Percentiles rank a stretch among this genome's conserved stretches.
Conservation (phyloP, 148 eudicot species). For the Spergularia bocconei region DNA sequence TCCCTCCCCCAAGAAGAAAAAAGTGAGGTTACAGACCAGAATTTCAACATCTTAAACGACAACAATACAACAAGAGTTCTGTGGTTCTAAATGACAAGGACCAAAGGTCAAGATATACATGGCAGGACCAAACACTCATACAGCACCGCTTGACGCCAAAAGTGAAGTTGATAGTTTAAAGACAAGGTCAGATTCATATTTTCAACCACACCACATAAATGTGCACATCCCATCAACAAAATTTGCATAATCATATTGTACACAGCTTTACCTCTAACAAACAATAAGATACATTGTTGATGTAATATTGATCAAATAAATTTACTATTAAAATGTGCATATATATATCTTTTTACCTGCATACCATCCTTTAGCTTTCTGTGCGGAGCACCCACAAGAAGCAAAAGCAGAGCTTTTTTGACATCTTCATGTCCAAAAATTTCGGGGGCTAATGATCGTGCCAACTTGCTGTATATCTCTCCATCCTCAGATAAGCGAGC, state of each 20-base stretch:
- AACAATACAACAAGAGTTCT: not conserved
- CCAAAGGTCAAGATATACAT: not conserved
- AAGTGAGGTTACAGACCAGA: not conserved
- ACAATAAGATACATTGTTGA: not conserved
- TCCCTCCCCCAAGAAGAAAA: not conserved
- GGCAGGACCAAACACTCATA: not conserved
- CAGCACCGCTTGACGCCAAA: not conserved
- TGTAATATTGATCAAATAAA: not conserved
- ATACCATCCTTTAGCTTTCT: conserved; percentile 92
- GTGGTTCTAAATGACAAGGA: not conserved
- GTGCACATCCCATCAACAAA: not conserved
- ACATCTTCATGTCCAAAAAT: conserved; percentile 99
- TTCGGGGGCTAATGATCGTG: conserved; percentile 94
- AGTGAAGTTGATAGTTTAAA: not conserved
- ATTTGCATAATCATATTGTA: not conserved
- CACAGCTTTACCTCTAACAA: not conserved
- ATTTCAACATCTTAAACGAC: not conserved
- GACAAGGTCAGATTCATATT: not conserved
- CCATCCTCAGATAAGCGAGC: conserved; percentile 95
- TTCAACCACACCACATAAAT: not conserved
- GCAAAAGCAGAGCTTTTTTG: conserved; percentile 91
- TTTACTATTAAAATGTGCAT: not conserved
- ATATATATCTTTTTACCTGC: conserved; percentile 51
- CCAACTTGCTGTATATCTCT: conserved; percentile 83
- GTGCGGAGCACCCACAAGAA: conserved; percentile 97